phyloP scores from a whole-genome alignment of 169 alveolate species.

The Plasmodium coatneyi region DNA sequence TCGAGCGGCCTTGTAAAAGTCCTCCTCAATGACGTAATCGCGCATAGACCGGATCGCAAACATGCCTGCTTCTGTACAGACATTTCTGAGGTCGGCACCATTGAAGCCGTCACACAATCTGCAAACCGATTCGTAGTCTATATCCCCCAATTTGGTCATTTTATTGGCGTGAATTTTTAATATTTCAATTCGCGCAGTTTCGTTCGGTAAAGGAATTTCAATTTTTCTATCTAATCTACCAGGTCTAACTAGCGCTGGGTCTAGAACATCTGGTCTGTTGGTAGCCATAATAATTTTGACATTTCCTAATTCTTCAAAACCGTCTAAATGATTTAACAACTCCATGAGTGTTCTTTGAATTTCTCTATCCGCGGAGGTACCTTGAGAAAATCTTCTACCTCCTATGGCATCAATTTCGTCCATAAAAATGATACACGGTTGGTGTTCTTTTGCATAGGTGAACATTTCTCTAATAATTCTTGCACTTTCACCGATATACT shows the following conservation, averaged over 20 bases:
- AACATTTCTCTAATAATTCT: conserved; percentile 99
- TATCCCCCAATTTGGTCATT: conserved; percentile 96
- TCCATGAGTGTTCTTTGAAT: conserved; percentile 98
- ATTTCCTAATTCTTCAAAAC: conserved; percentile 99
- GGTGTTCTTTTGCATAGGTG: conserved; percentile 98
- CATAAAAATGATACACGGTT: conserved; percentile 99
- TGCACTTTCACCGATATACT: conserved; percentile 99
- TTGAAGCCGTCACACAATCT: conserved; percentile 97
- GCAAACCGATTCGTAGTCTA: conserved; percentile 94
- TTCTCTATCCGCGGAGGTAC: conserved; percentile 99
- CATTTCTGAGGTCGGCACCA: conserved; percentile 99
- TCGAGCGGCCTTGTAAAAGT: conserved; percentile 97
- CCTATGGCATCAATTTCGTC: conserved; percentile 99
- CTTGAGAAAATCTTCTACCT: conserved; percentile 98
- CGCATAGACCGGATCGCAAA: conserved; percentile 98
- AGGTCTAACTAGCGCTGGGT: conserved; percentile 99
- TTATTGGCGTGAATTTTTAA: conserved; percentile 96
- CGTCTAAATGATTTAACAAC: conserved; percentile 97
- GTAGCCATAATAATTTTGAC: conserved; percentile 99
- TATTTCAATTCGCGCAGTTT: conserved; percentile 95
- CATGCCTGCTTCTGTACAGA: conserved; percentile 98
- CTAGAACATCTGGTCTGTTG: conserved; percentile 99
- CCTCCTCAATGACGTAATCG: conserved; percentile 98
- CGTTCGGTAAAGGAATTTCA: conserved; percentile 99
- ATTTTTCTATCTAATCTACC: conserved; percentile 99